Evolutionary conservation across 768 basidiomycete species (phyloP).

Genomic region (Mycena galopus): DNA sequence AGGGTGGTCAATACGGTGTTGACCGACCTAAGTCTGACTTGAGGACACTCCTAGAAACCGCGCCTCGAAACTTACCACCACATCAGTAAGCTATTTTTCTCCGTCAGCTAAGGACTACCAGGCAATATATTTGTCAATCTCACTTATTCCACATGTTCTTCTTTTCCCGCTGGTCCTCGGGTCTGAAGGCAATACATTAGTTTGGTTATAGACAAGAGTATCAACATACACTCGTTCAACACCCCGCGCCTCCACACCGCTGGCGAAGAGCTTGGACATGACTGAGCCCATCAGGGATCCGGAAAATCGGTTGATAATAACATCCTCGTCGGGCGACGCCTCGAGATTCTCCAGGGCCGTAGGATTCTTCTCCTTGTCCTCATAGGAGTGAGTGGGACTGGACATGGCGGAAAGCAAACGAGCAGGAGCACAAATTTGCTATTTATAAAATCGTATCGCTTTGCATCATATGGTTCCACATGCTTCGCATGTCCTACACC

Average conservation of each 20-base stretch:
- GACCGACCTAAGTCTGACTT: slow-evolving; percentile 52
- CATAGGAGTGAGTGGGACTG: slow-evolving; percentile 13
- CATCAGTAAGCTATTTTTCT: slow-evolving; percentile 53
- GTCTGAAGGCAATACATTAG: slow-evolving; percentile 18
- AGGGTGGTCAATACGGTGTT: slow-evolving; percentile 63
- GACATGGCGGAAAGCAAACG: slow-evolving; percentile 12
- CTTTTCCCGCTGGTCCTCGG: slow-evolving; percentile 59
- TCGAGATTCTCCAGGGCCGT: slow-evolving; percentile 33
- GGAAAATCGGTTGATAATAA: slow-evolving; percentile 47
- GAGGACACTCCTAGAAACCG: background rate
- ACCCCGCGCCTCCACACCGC: slow-evolving; percentile 67
- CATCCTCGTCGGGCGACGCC: slow-evolving; percentile 43
- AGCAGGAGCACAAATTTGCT: background rate
- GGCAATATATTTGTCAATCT: slow-evolving; percentile 22
- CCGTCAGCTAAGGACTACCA: background rate
- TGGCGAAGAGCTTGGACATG: slow-evolving; percentile 56
- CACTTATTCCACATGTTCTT: slow-evolving; percentile 62
- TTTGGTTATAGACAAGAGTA: too few relatives aligned
- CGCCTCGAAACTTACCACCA: slow-evolving; percentile 52
- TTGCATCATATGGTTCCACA: slow-evolving; percentile 2
- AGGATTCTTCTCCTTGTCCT: slow-evolving; percentile 28
- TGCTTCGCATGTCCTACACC: background rate
- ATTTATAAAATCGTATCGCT: slow-evolving; percentile 14
- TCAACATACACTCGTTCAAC: slow-evolving; percentile 58
- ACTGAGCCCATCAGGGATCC: slow-evolving; percentile 41